Evolutionary conservation across 495 filamentous ascomycete genomes (phyloP).

Genomic region (Neurospora pannonica): DNA sequence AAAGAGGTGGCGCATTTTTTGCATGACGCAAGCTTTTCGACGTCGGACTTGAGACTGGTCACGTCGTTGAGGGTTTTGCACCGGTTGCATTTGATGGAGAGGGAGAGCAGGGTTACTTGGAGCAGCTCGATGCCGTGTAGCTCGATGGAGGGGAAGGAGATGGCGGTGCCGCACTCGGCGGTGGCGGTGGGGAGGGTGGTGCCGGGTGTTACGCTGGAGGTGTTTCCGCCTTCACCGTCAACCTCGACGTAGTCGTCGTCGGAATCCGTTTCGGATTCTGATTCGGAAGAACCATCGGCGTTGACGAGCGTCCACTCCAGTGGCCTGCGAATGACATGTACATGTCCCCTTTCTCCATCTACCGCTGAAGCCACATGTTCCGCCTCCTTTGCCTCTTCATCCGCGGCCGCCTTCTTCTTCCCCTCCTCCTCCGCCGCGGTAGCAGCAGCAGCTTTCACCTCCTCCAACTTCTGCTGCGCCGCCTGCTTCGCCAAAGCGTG

Average conservation of each 20-base stretch:
- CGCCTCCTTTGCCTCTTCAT: constrained; percentile 18
- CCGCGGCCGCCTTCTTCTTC: neutral
- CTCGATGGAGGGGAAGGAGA: constrained; percentile 76
- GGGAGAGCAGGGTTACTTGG: constrained; percentile 56
- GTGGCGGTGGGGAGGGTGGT: constrained; percentile 27
- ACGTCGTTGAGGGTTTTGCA: constrained; percentile 74
- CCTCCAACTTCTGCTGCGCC: neutral
- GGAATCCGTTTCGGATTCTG: constrained; percentile 20
- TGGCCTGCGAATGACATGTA: constrained; percentile 70
- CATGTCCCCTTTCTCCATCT: constrained; percentile 48
- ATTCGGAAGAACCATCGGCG: constrained; percentile 9
- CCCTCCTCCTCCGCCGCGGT: neutral
- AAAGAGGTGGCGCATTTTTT: constrained; percentile 67
- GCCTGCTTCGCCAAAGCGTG: constrained; percentile 53
- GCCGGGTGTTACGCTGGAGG: constrained; percentile 24
- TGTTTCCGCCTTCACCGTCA: constrained; percentile 28
- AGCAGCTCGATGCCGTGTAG: constrained; percentile 76
- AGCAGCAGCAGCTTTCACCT: neutral
- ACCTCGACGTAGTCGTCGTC: constrained; percentile 24
- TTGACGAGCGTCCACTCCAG: constrained; percentile 63
- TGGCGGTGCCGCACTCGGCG: constrained; percentile 56
- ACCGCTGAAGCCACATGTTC: constrained; percentile 9
- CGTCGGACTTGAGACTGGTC: constrained; percentile 46
- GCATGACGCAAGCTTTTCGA: constrained; percentile 44
- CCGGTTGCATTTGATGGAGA: constrained; percentile 73